A percentile compares a stretch with the other conserved stretches of the same genome.
Conservation (phyloP, 352 stramenopile species). For the Phytophthora melonis region DNA sequence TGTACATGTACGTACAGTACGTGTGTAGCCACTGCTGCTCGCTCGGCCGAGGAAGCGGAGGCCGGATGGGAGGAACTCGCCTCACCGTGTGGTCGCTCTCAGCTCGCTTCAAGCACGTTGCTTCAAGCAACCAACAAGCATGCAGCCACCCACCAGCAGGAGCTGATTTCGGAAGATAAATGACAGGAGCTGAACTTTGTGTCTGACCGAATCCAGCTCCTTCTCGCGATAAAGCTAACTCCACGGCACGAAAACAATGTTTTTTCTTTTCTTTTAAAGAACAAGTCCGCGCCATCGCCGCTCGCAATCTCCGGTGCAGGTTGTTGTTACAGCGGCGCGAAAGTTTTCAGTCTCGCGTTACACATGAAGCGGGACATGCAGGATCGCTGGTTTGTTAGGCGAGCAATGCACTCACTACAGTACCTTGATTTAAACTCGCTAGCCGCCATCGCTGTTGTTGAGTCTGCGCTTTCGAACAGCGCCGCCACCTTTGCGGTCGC, state of each 20-base stretch:
- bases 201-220: slow-evolving; percentile 30
- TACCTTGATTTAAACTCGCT: background rate
- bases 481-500: background rate
- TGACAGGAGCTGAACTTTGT: slow-evolving; percentile 11
- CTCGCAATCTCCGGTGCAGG: slow-evolving; percentile 23
- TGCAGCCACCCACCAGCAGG: background rate
- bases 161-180: background rate
- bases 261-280: background rate
- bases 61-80: slow-evolving; percentile 1
- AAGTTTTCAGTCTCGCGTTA: slow-evolving; percentile 34
- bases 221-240: background rate
- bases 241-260: slow-evolving; percentile 4
- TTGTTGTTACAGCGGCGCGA: slow-evolving; percentile 9
- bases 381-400: slow-evolving; percentile 13
- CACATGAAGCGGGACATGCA: slow-evolving; percentile 16
- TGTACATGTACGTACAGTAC: too few relatives aligned
- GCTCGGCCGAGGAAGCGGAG: background rate
- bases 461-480: slow-evolving; percentile 1
- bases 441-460: background rate
- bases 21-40: background rate
- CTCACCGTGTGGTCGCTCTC: background rate
- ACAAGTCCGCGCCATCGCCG: background rate
- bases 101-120: too few relatives aligned
- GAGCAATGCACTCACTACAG: background rate
- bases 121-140: background rate